phyloP scores from a whole-genome alignment of 805 yeast species.

The Lipomyces spencermartinsiae region DNA sequence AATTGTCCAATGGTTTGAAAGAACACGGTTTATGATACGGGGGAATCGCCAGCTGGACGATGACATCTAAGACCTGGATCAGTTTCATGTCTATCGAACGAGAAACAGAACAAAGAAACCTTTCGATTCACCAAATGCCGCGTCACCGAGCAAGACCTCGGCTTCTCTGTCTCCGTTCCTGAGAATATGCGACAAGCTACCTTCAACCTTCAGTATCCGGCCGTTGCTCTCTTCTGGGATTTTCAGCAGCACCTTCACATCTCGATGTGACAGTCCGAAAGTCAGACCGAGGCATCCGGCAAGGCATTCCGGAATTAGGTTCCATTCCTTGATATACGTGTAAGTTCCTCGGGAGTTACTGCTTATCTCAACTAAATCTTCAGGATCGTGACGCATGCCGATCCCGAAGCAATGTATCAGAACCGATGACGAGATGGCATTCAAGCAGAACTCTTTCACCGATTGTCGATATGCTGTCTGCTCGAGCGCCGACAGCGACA shows the following conservation, averaged over 20 bases:
- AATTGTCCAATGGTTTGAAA: slow-evolving; percentile 19
- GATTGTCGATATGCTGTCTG: not conserved
- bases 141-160: slow-evolving; percentile 25
- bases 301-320: slow-evolving; percentile 24
- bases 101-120: slow-evolving; percentile 2
- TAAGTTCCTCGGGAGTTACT: slow-evolving; percentile 38
- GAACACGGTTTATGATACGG: slow-evolving; percentile 4
- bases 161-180: slow-evolving; percentile 27
- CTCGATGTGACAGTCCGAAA: slow-evolving; percentile 29
- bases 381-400: slow-evolving; percentile 36
- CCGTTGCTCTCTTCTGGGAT: slow-evolving; percentile 28
- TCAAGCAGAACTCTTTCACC: slow-evolving; percentile 11
- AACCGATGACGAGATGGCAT: slow-evolving; percentile 10
- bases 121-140: slow-evolving; percentile 29
- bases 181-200: slow-evolving; percentile 19
- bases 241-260: slow-evolving; percentile 26
- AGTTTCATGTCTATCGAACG: not conserved
- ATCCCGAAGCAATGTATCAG: slow-evolving; percentile 41
- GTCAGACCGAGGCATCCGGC: slow-evolving; percentile 35
- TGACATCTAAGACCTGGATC: slow-evolving; percentile 6
- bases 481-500: slow-evolving; percentile 10
- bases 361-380: slow-evolving; percentile 28
- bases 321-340: slow-evolving; percentile 39
- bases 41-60: slow-evolving; percentile 28
- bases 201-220: slow-evolving; percentile 26